Evolutionary conservation across 1,284 basidiomycete genomes (phyloP), one percentile per base, ranked within the genome.

Genomic region (Butyriboletus appendiculatus): DNA sequence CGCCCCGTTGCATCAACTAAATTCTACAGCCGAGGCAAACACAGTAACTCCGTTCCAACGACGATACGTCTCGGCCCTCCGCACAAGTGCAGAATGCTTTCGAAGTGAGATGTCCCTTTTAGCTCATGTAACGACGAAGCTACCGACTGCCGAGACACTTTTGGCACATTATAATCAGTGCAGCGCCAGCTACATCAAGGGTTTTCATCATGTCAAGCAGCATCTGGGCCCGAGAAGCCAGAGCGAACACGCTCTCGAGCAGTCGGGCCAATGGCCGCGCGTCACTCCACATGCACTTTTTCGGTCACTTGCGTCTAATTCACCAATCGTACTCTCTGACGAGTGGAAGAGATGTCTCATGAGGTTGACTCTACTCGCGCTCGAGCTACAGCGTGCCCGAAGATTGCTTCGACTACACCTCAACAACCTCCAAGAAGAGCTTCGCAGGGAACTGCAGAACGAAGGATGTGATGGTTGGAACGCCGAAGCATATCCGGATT

Each of bases 381-480:
- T 77, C 1, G 44, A 53, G 16, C 62, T 70, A 30, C 77, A 79
- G 43, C 70, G 70, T 15, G 63, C 73, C 20, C 10, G 59, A 38
- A 41, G 60, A 32, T 11, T 62, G 4, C 57, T 64, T 30, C 50
- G 14, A 18, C 18, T 64, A 7, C 22, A 3, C 2, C 12, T 57
- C 3, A 44, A 41, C 5, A 51, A 51, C 14, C 57, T 56, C 5
- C 11, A 48, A 0, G 67, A 71, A 24, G 75, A 77, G 2, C 66
- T 73, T 40, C 55, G 33, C n/a, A 72, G 64, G 60, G 79, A 79
- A 45, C 42, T 69, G 2, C 52, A 65, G 26, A 75, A 76, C 35
- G 55, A 41, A 1, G 60, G 59, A 1, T 47, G 42, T 18, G 51
- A 63, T 15, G 53, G 38, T 8, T 50, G 59, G 52, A 35, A 60